A percentile compares a stretch with the other conserved stretches of the same genome.
Evolutionary conservation across 768 basidiomycete species (phyloP).

Genomic region (Tylopilus vinaceipallidus): DNA sequence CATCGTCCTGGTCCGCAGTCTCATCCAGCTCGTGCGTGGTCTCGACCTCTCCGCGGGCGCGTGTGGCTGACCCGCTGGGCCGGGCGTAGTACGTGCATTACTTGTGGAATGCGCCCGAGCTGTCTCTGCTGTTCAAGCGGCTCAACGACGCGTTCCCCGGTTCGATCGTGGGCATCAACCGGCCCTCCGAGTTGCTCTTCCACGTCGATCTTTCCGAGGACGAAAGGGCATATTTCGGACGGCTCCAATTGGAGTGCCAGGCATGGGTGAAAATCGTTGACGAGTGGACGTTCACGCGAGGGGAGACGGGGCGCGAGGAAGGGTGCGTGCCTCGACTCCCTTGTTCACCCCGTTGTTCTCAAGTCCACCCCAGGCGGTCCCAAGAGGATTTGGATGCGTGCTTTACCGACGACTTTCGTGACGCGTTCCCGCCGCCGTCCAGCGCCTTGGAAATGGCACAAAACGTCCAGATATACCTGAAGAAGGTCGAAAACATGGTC

Average conservation of each 20-base stretch:
- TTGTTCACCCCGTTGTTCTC: not conserved
- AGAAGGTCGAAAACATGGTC: constrained; percentile 27
- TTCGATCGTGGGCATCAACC: constrained; percentile 10
- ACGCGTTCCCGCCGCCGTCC: constrained; percentile 19
- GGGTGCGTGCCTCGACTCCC: constrained; percentile 5
- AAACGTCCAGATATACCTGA: constrained; percentile 26
- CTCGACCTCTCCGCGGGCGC: not conserved
- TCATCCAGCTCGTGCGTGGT: constrained; percentile 21
- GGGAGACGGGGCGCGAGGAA: constrained; percentile 6
- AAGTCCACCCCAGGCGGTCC: constrained; percentile 6
- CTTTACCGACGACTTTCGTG: constrained; percentile 25
- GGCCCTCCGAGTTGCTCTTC: constrained; percentile 22
- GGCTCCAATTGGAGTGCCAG: constrained; percentile 15
- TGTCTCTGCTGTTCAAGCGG: constrained; percentile 17
- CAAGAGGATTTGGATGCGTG: constrained; percentile 8
- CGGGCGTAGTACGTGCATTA: constrained; percentile 32
- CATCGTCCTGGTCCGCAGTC: constrained; percentile 19
- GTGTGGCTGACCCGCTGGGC: not conserved
- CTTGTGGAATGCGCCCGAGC: constrained; percentile 28
- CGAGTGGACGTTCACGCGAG: constrained; percentile 22
- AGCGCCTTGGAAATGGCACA: constrained; percentile 7
- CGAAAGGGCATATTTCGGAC: constrained; percentile 20
- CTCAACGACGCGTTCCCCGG: constrained; percentile 31
- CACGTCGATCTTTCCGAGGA: constrained; percentile 23
- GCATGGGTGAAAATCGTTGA: constrained; percentile 17